A percentile compares a stretch with the other conserved stretches of the same genome.
Evolutionary conservation across 176 grass and related monocot species (phyloP).

Genomic region (maize (Zea mays)): Zm-B73-REFERENCE-NAM-5.0 NC_050100.1:221591501-221592000

Average conservation of each 20-base stretch:
- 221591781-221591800: neutral
- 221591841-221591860: neutral
- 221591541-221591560: neutral
- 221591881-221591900: neutral
- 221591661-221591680: slow-evolving; percentile 16
- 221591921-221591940: no score
- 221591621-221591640: neutral
- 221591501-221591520: neutral
- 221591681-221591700: neutral
- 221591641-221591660: neutral
- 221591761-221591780: neutral
- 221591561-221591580: neutral
- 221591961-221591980: no score
- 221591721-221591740: neutral
- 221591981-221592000: no score
- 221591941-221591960: no score
- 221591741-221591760: neutral
- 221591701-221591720: neutral
- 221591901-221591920: neutral
- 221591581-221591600: neutral
- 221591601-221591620: neutral
- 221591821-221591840: neutral
- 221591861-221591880: neutral
- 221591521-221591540: neutral
- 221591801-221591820: neutral